Conservation (phyloP, 305 asterid genomes). For the Fraxinus albicans region DNA sequence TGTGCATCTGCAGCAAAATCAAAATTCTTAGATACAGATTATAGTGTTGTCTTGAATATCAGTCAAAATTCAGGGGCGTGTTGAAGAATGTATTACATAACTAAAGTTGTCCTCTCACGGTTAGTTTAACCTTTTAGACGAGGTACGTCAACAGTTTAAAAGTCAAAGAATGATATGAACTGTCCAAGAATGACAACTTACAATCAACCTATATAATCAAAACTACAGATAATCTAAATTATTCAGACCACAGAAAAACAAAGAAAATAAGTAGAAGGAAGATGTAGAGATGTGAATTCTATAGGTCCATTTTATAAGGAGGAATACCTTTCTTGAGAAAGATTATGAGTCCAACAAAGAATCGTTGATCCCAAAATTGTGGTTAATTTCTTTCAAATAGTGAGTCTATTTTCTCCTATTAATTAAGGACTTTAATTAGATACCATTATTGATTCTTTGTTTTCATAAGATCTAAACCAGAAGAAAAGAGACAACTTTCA, state of each 20-base stretch:
- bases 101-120: neutral
- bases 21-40: neutral
- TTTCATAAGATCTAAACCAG: neutral
- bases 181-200: neutral
- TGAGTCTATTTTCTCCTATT: neutral
- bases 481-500: conserved; percentile 34
- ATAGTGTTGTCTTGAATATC: neutral
- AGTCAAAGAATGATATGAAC: neutral
- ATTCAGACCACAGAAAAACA: neutral
- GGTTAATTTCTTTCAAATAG: neutral
- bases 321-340: neutral
- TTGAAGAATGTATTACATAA: neutral
- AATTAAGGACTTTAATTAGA: neutral
- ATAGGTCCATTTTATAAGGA: conserved; percentile 7
- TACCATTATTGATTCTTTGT: neutral
- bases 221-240: neutral
- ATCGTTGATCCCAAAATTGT: conserved; percentile 10
- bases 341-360: neutral
- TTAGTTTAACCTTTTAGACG: neutral
- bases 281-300: neutral
- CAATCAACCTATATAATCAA: neutral
- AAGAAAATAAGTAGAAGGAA: conserved; percentile 3
- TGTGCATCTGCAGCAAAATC: conserved; percentile 21
- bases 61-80: neutral
- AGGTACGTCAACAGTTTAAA: neutral